Conservation (phyloP, 2,329 filamentous ascomycete genomes). For the Dactylellina drechsleri region DNA sequence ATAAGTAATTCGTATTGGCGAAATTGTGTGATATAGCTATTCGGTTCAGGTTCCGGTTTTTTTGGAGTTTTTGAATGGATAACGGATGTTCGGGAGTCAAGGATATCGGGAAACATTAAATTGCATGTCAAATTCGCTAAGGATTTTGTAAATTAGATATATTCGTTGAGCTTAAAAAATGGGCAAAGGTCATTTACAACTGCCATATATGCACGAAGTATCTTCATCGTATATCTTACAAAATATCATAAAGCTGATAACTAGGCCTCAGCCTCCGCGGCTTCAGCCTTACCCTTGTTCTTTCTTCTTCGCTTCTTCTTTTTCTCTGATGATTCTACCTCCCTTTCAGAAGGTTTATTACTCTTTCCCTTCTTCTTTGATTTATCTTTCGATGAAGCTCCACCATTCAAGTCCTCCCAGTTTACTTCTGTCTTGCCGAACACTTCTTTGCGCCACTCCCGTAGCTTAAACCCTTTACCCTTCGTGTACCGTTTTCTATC, state of each 20-base stretch:
- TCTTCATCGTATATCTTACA: too few species aligned
- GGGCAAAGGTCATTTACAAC: neutral
- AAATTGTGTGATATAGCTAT: too few species aligned
- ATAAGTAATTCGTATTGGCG: neutral
- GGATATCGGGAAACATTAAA: slow-evolving; percentile 3
- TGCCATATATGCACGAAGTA: neutral
- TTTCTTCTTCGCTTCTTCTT: slow-evolving; percentile 62
- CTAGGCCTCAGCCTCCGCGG: slow-evolving; percentile 24
- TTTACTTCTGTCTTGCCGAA: slow-evolving; percentile 66
- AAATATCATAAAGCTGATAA: too few species aligned
- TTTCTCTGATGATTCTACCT: slow-evolving; percentile 56
- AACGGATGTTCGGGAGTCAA: neutral
- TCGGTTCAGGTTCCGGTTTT: too few species aligned
- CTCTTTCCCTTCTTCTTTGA: slow-evolving; percentile 52
- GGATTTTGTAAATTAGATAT: slow-evolving; percentile 7
- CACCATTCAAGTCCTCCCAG: slow-evolving; percentile 53
- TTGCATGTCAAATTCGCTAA: neutral
- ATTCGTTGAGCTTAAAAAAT: neutral
- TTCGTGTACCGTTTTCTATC: slow-evolving; percentile 91
- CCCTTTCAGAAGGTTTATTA: slow-evolving; percentile 60
- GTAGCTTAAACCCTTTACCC: slow-evolving; percentile 77
- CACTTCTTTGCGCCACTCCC: slow-evolving; percentile 81
- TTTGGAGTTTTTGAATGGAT: slow-evolving; percentile 1
- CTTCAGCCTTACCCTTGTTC: slow-evolving; percentile 59
- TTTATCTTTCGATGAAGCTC: slow-evolving; percentile 31